Evolutionary conservation across 228 moss, liverwort and hornwort genomes (phyloP).

Genomic region (Sphagnum magellanicum): DNA sequence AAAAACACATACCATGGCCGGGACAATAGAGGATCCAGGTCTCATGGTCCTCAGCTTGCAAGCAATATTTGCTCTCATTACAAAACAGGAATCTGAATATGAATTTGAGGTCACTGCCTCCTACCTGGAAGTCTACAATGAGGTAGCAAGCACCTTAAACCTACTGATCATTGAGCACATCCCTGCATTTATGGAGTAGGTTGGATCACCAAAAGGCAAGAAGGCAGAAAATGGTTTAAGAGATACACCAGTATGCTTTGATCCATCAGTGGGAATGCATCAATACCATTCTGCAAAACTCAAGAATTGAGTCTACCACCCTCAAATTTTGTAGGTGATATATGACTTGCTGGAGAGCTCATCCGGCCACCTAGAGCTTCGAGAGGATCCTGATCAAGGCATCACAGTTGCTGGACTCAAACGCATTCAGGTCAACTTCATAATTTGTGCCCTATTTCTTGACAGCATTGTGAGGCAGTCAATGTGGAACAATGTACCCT

Average conservation of each 20-base stretch:
- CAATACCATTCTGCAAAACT: too few relatives aligned
- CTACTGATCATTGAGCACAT: too few relatives aligned
- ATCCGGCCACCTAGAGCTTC: conserved; percentile 75
- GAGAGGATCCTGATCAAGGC: conserved; percentile 87
- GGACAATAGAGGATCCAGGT: conserved; percentile 79
- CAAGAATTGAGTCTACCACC: too few relatives aligned
- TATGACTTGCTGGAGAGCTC: conserved; percentile 74
- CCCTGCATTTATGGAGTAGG: too few relatives aligned
- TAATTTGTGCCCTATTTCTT: not conserved
- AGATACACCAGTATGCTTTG: too few relatives aligned
- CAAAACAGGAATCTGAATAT: conserved; percentile 66
- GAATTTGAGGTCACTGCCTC: conserved; percentile 85
- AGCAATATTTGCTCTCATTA: conserved; percentile 68
- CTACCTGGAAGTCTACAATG: conserved; percentile 84
- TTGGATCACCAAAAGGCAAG: too few relatives aligned
- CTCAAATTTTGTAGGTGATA: conserved; percentile 45
- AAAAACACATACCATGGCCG: conserved; percentile 89
- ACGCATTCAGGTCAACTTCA: conserved; percentile 48
- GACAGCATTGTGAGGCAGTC: too few relatives aligned
- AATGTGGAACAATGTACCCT: too few relatives aligned
- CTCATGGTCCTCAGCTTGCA: conserved; percentile 84
- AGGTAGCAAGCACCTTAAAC: conserved; percentile 20
- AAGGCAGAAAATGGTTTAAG: too few relatives aligned
- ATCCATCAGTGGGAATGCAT: too few relatives aligned
- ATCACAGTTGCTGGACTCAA: conserved; percentile 85